Base-by-base conservation (phyloP, 495 filamentous ascomycete genomes). In the Penicillium robsamsonii region DNA sequence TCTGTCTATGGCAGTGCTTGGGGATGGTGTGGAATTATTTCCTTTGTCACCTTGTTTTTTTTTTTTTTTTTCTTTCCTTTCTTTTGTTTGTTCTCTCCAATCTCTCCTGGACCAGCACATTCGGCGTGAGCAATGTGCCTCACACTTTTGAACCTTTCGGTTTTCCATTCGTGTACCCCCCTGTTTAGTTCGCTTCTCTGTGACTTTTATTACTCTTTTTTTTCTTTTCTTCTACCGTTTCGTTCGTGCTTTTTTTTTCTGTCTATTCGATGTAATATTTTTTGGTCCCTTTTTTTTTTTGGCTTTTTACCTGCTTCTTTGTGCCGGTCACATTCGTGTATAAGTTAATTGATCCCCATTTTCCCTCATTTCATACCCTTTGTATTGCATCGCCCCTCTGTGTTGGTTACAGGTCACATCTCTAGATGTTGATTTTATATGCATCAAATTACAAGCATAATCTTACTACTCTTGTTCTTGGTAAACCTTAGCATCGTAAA, bases 311-410 rank as follows among this genome's bases (percentile, higher is more conserved):
- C 25, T 47, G 22, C 29, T 53, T 58, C 56, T 42, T 48, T 65
- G 65, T 71, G 69, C 69, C 64, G 69, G 64, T 62, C 69, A 72
- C 69, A 72, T 67, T 59, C 57, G 53, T 70, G 68, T 69, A 65
- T 67, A 69, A 60, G 60, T 68, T 65, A 62, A 65, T 69, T 62
- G 57, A 59, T 57, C 58, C 42, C 58, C 46, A 24, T 60, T 62
- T 55, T 53, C 59, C 59, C 47, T 53, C 55, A 45, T 49, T 64
- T 60, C 66, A 69, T 72, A 70, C 64, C 62, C 59, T 63, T 65
- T 68, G 59, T 66, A 70, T 59, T 67, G 62, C 62, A 64, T 64
- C 65, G 58, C 55, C 56, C 56, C 44, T 62, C 59, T 59, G 58
- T 60, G 58, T 68, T 66, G 65, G 65, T 64, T 49, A 48, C 45